These are phyloP conservation scores for Lichtheimia ramosa DNA, from an alignment of 371 early-diverging fungal genomes.

Conservation along the genomic window DNA sequence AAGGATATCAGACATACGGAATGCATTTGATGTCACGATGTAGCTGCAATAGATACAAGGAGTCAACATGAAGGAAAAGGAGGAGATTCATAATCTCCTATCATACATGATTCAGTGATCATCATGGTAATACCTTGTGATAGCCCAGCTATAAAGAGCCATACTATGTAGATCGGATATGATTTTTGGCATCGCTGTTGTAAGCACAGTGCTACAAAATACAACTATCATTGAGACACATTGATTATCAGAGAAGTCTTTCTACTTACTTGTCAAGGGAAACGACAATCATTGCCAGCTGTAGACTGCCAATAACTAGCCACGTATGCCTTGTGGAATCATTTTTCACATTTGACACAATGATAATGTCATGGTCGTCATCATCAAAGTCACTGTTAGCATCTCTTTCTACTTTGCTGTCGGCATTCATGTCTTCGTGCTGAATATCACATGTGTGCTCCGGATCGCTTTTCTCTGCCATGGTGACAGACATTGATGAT, in stretches of 20 bases:
- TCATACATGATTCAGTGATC: background rate
- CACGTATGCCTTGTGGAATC: too few relatives aligned
- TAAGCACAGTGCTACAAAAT: background rate
- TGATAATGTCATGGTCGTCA: too few relatives aligned
- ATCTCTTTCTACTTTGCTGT: background rate
- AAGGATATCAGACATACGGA: conserved; percentile 26
- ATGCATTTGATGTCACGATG: conserved; percentile 49
- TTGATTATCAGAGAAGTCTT: too few relatives aligned
- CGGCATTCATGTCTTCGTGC: too few relatives aligned
- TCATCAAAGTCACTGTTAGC: background rate
- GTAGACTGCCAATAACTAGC: background rate
- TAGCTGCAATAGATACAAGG: conserved; percentile 29
- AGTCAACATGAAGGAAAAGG: too few relatives aligned
- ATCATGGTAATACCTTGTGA: background rate
- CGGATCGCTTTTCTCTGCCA: too few relatives aligned
- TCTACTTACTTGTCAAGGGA: background rate
- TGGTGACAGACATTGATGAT: too few relatives aligned
- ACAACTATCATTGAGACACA: background rate
- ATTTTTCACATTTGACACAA: too few relatives aligned
- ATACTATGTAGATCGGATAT: conserved; percentile 1
- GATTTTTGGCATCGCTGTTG: conserved; percentile 7
- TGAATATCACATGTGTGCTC: too few relatives aligned
- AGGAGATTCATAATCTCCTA: too few relatives aligned
- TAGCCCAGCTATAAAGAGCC: conserved; percentile 2
- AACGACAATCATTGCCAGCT: background rate